Base-by-base conservation (phyloP, 2,329 filamentous ascomycete species). In the Xylaria sp. region DNA sequence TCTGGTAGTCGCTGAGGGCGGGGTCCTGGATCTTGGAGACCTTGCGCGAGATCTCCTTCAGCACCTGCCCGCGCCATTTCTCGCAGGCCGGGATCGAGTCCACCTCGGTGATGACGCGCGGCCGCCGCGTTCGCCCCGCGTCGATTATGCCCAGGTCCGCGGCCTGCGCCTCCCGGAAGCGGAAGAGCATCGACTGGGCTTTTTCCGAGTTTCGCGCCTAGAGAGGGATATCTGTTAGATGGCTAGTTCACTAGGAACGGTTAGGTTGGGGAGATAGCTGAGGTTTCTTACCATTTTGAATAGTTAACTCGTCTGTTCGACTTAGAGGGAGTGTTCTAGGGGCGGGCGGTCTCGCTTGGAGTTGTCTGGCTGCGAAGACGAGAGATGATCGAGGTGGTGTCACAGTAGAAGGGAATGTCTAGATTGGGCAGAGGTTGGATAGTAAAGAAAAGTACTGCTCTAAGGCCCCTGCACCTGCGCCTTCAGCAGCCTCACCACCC, bases 141-240 rank as follows among this genome's bases (percentile, higher is more conserved):
- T 98, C 95, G 82, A 99, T 71, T 12, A 73, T 73, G 4, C 71
- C 71, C 4, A 73, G 65, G 68, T 73, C 71, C 6, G 75, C 75
- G 6, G 74, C 75, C 50, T 76, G 96, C 76, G 95, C 93, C 78
- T 97, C 96, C 81, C 96, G 93, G 86, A 99, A 99, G 86, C 96
- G 95, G 85, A 98, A 99, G 81, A 99, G 95, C 95, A 99, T 99
- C 56, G 94, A 98, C 85, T 99, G 96, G 77, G 96, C 95, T 82
- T 98, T 99, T 87, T 98, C 95, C 54, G 93, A 95, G 82, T 98
- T 98, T 79, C 95, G 95, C 78, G 95, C 94, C 95, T 94, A 75
- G 11, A 50, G 60, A 24, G 24, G n/a, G 12, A 32, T 53, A 24
- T n/a, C n/a, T 2, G 50, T 53, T 53, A 53, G 50, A 30, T 9